A percentile compares a stretch with the other conserved stretches of the same genome.
These are phyloP conservation scores for Pyrus communis DNA, from an alignment of 306 rosid genomes.

Conservation along the genomic window DNA sequence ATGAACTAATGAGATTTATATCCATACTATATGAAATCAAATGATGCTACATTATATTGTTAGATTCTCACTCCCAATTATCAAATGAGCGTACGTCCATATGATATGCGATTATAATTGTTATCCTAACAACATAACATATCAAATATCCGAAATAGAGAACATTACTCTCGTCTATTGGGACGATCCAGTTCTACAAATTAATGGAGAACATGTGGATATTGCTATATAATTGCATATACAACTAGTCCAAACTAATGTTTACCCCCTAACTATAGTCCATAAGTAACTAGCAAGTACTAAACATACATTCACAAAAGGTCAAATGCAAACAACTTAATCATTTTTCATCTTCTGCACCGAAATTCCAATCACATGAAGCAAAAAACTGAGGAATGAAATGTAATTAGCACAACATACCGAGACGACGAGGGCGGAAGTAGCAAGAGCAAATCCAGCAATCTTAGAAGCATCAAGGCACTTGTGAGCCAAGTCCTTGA, in stretches of 20 bases:
- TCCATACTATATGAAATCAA: neutral
- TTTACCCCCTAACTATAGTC: neutral
- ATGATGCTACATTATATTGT: neutral
- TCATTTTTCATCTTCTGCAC: neutral
- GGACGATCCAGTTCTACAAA: neutral
- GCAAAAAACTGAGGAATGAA: neutral
- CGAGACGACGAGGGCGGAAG: conserved; percentile 95
- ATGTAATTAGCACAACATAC: conserved; percentile 26
- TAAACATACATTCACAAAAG: neutral
- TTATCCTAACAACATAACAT: neutral
- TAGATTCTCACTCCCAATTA: too few relatives aligned
- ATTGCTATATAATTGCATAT: neutral
- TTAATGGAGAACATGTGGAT: neutral
- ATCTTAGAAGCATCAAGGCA: conserved; percentile 74
- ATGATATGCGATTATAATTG: neutral
- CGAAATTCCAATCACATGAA: neutral
- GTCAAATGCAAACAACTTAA: neutral
- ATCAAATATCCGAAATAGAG: neutral
- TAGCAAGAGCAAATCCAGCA: conserved; percentile 94
- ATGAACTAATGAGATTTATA: neutral
- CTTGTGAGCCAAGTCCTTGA: conserved; percentile 64
- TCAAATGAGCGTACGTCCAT: neutral
- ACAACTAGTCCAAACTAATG: neutral
- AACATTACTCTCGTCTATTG: neutral
- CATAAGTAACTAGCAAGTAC: neutral